A percentile compares a stretch with the other conserved stretches of the same genome.
These are phyloP conservation scores for bread wheat (Triticum aestivum) DNA, from an alignment of 176 grass and related monocot species.

Conservation along the genomic window IWGSC_CS_RefSeq_v2.1 NC_057810.1:510028479-510028978, in stretches of 20 bases:
- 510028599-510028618: conserved; percentile 10
- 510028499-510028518: conserved; percentile 15
- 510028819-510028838: conserved; percentile 34
- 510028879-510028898: background rate
- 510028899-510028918: background rate
- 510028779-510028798: background rate
- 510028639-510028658: conserved; percentile 10
- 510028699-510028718: conserved; percentile 5
- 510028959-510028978: too few relatives aligned
- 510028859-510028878: conserved; percentile 5
- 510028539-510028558: background rate
- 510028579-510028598: conserved; percentile 27
- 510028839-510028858: conserved; percentile 28
- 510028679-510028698: conserved; percentile 33
- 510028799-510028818: conserved; percentile 7
- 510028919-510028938: background rate
- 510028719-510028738: background rate
- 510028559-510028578: background rate
- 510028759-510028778: conserved; percentile 14
- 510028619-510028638: conserved; percentile 19
- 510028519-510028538: background rate
- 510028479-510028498: conserved; percentile 35
- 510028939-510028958: too few relatives aligned
- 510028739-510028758: conserved; percentile 9
- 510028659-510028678: conserved; percentile 40